Conservation (phyloP, 2,329 filamentous ascomycete species). For the Penicillium brasilianum region DNA sequence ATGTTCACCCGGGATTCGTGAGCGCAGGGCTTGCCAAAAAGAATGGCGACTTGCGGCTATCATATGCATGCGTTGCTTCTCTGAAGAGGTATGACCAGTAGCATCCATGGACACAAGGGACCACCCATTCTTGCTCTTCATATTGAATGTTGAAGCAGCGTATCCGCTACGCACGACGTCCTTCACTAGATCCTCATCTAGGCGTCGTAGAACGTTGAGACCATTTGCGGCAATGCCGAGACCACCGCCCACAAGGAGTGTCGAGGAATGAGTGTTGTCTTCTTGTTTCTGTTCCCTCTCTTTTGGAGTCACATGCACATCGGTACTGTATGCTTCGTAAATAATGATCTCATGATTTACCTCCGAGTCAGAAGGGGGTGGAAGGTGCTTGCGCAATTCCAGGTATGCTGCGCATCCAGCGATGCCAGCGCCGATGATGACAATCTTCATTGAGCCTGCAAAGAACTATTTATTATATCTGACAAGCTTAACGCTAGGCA, state of each 20-base stretch:
- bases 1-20: slow-evolving; percentile 40
- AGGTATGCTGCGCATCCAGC: slow-evolving; percentile 48
- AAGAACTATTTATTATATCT: not conserved
- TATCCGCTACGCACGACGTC: slow-evolving; percentile 45
- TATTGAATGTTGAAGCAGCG: slow-evolving; percentile 36
- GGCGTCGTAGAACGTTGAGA: slow-evolving; percentile 43
- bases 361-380: slow-evolving; percentile 17
- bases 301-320: slow-evolving; percentile 28
- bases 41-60: slow-evolving; percentile 47
- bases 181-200: slow-evolving; percentile 42
- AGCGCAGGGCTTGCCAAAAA: slow-evolving; percentile 45
- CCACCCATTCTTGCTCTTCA: slow-evolving; percentile 44
- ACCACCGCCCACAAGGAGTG: slow-evolving; percentile 45
- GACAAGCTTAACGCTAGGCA: not conserved
- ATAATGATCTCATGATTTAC: slow-evolving; percentile 42
- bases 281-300: slow-evolving; percentile 23
- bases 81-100: slow-evolving; percentile 9
- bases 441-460: slow-evolving; percentile 44
- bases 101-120: slow-evolving; percentile 35
- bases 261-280: slow-evolving; percentile 38
- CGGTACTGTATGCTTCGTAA: slow-evolving; percentile 49
- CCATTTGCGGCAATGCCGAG: slow-evolving; percentile 49
- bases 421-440: slow-evolving; percentile 52
- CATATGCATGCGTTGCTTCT: slow-evolving; percentile 32
- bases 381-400: slow-evolving; percentile 48